Base-by-base conservation (phyloP, 345 rosid genomes). In the Excoecaria cochinchinensis region DNA sequence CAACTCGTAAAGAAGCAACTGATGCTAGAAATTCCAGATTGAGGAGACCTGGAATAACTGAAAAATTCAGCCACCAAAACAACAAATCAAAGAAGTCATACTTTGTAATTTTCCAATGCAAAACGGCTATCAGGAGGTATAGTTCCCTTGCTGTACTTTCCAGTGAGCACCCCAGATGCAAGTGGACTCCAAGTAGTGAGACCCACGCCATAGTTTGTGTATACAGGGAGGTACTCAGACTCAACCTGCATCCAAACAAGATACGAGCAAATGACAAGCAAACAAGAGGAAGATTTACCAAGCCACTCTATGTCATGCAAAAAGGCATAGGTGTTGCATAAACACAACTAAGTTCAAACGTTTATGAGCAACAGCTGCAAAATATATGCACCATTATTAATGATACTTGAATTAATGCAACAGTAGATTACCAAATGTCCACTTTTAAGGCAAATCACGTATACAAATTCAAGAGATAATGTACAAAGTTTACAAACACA, bases 171-270 rank as follows among this genome's bases (percentile, higher is more conserved):
- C 56, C 99, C 98, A 4, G 98, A 93, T 48, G 99, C 93, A 60
- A 95, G 97, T 56, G 99, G 99, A 72, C 99, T 95, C 99, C 99
- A 95, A 7, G 98, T 95, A 22, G 99, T 90, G 38, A 95, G 93
- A 76, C 99, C 99, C 59, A 95, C 68, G 79, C 97, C 98, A 86
- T 93, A 87, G 76, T 90, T 95, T 75, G 70, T 82, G 84, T 90
- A 95, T 44, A 95, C 81, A 53, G 99, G 97, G 31, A 93, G 85
- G 83, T 82, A 95, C 85, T 95, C 99, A 11, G 96, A 81, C 86
- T 95, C 99, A 70, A 93, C 97, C 98, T 93, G 82, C 78, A 83
- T 39, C 38, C 58, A 83, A 77, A 65, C 58, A 70, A 53, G 31
- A 67, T 39, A 57, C 4, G 7, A 60, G 48, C 52, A 75, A 48